Evolutionary conservation across 148 eudicot species (phyloP).

Genomic region (Vaccinium vitisidaea): DNA sequence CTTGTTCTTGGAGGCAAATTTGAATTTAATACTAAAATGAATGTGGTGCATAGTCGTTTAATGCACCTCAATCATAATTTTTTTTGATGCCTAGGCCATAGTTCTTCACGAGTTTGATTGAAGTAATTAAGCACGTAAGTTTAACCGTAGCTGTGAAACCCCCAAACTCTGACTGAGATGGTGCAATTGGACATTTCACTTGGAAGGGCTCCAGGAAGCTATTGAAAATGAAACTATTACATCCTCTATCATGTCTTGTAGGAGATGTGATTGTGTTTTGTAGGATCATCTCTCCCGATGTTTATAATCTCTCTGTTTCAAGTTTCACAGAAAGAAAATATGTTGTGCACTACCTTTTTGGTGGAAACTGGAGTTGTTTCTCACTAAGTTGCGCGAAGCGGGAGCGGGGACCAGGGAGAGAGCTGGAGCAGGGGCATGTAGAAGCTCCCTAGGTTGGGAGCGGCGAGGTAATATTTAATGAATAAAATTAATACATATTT

Average conservation of each 20-base stretch:
- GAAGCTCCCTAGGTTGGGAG: no score
- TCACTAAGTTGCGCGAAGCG: no score
- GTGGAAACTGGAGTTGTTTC: no score
- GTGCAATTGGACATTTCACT: background rate
- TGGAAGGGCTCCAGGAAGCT: background rate
- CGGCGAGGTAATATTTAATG: no score
- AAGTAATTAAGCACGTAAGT: background rate
- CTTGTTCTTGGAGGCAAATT: background rate
- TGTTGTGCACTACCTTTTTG: no score
- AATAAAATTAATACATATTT: no score
- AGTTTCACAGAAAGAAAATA: no score
- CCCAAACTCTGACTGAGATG: background rate
- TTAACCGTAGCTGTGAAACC: background rate
- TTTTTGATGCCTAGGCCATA: background rate
- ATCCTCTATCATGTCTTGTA: background rate
- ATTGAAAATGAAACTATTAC: background rate
- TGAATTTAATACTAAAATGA: background rate
- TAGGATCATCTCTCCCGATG: background rate
- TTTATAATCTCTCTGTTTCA: background rate
- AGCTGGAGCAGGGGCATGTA: no score
- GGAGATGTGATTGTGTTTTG: background rate
- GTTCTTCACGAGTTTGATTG: no score
- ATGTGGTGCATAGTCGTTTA: background rate
- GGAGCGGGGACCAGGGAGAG: no score
- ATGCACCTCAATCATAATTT: no score